Base-by-base conservation (phyloP, 2,329 filamentous ascomycete genomes). In the Aspergillus proliferans region DNA sequence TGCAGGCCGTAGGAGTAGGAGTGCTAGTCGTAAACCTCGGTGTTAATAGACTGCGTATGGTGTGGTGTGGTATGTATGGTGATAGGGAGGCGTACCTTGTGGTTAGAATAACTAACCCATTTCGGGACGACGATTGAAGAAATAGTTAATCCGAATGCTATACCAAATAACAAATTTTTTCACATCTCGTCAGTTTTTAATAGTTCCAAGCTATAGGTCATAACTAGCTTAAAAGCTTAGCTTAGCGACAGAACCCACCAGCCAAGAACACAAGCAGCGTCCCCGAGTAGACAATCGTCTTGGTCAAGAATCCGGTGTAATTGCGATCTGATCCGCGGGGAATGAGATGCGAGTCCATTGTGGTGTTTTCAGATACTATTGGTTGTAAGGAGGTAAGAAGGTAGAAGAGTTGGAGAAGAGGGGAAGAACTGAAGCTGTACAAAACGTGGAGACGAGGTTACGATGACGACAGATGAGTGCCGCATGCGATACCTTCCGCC, bases 1-100 rank as follows among this genome's bases (percentile, higher is more conserved):
- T 95, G 87, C 42, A 98, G 81, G 51, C 92, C 92, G 64, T 86
- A 84, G 43, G 78, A 80, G 57, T 90, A 82, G 53, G 79, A 72
- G 47, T 79, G 80, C 58, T 83, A 9, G 9, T 7, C 2, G 8
- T 30, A 12, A 65, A 63, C 65, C 69, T 43, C 26, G 45, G 19
- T 34, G 44, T 48, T 34, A 50, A 43, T 12, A 14, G 24, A n/a
- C 24, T n/a, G 12, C n/a, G 15, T 8, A 36, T 14, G 6, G 15
- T n/a, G n/a, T 18, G n/a, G 28, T 36, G 15, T 28, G 24, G 7
- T 21, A 22, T 15, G 19, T 9, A 18, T 18, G 38, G 36, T 38
- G 18, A 19, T 24, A 19, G 38, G 18, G 8, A 43, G 22, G 40
- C 60, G 43, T 59, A 76, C 74, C 53, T 69, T 70, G 48, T 69